phyloP scores from a whole-genome alignment of 768 basidiomycete genomes.

The Boletus reticuloceps region DNA sequence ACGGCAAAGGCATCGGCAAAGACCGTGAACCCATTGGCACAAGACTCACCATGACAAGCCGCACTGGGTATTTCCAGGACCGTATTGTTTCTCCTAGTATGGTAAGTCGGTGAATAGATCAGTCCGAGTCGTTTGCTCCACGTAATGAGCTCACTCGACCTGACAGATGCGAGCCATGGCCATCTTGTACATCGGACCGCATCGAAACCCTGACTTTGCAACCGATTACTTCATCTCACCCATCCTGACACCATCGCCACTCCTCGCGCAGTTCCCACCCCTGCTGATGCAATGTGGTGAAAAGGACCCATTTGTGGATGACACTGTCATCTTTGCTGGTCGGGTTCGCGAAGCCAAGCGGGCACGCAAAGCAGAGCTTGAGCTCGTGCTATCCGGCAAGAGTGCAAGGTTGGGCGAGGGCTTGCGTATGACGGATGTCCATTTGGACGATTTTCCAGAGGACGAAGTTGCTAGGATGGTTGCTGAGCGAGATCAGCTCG shows the following conservation, averaged over 20 bases:
- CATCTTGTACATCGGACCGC: constrained; percentile 92
- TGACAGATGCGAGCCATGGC: constrained; percentile 99
- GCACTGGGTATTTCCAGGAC: constrained; percentile 92
- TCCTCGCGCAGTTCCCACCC: constrained; percentile 92
- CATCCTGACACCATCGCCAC: constrained; percentile 76
- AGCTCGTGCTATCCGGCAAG: constrained; percentile 55
- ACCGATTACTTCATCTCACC: constrained; percentile 97
- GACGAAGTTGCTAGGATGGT: constrained; percentile 42
- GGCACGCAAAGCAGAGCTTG: constrained; percentile 71
- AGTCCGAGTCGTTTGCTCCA: neutral
- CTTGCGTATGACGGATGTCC: constrained; percentile 58
- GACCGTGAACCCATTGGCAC: constrained; percentile 73
- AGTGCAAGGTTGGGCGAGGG: constrained; percentile 61
- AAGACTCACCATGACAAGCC: constrained; percentile 90
- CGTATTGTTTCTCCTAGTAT: constrained; percentile 92
- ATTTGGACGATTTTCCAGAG: constrained; percentile 23
- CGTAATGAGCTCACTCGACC: constrained; percentile 6
- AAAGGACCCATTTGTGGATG: constrained; percentile 94
- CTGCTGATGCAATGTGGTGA: constrained; percentile 94
- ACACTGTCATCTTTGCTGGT: constrained; percentile 95
- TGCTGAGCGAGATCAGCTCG: constrained; percentile 59
- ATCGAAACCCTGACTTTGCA: constrained; percentile 90
- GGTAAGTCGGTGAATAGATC: constrained; percentile 51
- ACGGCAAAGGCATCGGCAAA: constrained; percentile 30
- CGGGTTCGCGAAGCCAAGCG: constrained; percentile 94